These are phyloP conservation scores for Pinus albicaulis DNA, from an alignment of 75 land plant species.

Conservation along the genomic window DNA sequence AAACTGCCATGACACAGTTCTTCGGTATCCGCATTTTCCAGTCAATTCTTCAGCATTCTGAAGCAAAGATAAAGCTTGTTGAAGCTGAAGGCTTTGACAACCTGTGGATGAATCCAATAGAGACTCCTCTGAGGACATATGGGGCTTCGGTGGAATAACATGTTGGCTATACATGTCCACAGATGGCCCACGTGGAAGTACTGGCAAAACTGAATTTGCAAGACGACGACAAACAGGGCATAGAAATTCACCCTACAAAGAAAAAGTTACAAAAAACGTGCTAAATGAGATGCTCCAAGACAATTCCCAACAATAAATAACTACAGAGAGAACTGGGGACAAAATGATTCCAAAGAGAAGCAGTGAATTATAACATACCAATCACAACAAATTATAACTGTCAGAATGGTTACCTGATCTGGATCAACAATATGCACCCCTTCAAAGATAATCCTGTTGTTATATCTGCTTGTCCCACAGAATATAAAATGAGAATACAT, in stretches of 20 bases:
- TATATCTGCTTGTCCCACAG: slow-evolving; percentile 35
- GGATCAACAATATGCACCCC: slow-evolving; percentile 91
- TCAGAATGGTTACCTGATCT: slow-evolving; percentile 55
- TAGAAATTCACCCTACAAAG: slow-evolving; percentile 83
- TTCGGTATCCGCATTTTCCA: slow-evolving; percentile 33
- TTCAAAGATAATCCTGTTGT: slow-evolving; percentile 79
- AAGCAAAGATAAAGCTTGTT: slow-evolving; percentile 59
- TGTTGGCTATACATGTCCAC: not conserved
- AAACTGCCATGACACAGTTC: slow-evolving; percentile 31
- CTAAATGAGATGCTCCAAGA: not conserved
- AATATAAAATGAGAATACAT: not conserved
- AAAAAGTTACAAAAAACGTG: not conserved
- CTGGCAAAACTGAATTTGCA: slow-evolving; percentile 89
- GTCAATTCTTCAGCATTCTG: slow-evolving; percentile 52
- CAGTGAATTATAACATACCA: not conserved
- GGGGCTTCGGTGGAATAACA: not conserved
- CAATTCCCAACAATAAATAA: not conserved
- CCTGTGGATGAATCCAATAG: slow-evolving; percentile 5
- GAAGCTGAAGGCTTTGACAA: slow-evolving; percentile 19
- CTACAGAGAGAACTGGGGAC: not conserved
- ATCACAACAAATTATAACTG: not conserved
- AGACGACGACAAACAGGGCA: slow-evolving; percentile 95
- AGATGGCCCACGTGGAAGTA: slow-evolving; percentile 15
- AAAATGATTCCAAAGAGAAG: not conserved
- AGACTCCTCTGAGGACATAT: not conserved